Percentiles rank a stretch among this genome's conserved stretches.
Evolutionary conservation across 306 rosid genomes (phyloP).

Genomic region (Castanea sativa): DNA sequence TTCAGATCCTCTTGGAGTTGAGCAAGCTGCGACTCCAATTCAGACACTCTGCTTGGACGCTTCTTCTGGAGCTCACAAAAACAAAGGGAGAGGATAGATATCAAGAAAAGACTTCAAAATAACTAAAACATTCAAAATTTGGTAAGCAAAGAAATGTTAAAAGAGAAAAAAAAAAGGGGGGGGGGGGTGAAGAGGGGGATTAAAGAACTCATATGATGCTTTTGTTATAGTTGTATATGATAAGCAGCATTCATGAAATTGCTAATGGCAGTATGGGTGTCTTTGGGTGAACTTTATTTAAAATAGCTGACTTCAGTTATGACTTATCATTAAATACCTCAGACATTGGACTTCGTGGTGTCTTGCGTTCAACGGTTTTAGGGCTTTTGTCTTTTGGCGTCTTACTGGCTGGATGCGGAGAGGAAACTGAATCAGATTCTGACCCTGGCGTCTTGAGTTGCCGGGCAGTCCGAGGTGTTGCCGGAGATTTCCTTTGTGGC

Average conservation of each 20-base stretch:
- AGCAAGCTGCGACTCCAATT: conserved; percentile 62
- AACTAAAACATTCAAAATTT: neutral
- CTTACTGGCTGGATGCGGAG: conserved; percentile 44
- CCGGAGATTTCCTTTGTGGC: conserved; percentile 61
- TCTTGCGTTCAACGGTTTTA: conserved; percentile 51
- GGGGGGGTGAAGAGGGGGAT: neutral
- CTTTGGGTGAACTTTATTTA: neutral
- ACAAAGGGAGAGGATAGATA: conserved; percentile 2
- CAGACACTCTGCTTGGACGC: conserved; percentile 51
- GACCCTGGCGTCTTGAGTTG: conserved; percentile 47
- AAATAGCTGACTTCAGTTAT: conserved; percentile 1
- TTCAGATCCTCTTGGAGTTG: conserved; percentile 74
- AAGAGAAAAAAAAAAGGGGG: neutral
- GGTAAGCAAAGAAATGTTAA: neutral
- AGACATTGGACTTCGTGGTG: conserved; percentile 54
- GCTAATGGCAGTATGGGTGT: neutral
- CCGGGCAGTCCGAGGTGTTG: conserved; percentile 51
- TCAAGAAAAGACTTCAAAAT: neutral
- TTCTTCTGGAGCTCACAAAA: conserved; percentile 51
- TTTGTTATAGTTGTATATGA: neutral
- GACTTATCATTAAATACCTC: conserved; percentile 46
- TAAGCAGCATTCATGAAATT: neutral
- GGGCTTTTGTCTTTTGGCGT: conserved; percentile 66
- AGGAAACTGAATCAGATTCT: conserved; percentile 38
- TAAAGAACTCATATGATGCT: neutral